Evolutionary conservation across 352 stramenopile species (phyloP).

Genomic region (Phytopythium montanum): DNA sequence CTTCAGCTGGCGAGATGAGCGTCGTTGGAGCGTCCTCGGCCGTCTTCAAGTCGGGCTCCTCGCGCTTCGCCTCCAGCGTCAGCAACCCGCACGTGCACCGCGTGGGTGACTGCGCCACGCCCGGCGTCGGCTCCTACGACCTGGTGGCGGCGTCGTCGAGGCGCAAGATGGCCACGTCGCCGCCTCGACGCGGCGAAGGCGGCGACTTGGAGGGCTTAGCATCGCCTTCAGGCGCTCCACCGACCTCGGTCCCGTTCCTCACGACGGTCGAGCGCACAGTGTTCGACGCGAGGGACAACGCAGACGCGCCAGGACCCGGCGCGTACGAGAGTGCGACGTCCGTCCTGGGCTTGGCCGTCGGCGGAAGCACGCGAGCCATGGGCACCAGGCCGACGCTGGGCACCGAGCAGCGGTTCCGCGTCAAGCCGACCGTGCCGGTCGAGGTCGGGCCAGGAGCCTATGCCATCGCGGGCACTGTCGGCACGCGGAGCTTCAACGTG

Average conservation of each 20-base stretch:
- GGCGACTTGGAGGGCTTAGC: background rate
- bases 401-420: conserved; percentile 45
- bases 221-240: background rate
- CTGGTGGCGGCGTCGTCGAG: conserved; percentile 4
- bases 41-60: conserved; percentile 57
- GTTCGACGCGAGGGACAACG: conserved; percentile 35
- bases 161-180: background rate
- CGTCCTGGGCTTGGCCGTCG: conserved; percentile 5
- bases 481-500: conserved; percentile 66
- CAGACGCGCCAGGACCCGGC: conserved; percentile 45
- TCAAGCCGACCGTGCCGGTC: conserved; percentile 43
- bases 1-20: background rate
- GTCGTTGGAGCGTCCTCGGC: conserved; percentile 17
- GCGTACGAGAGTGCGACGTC: conserved; percentile 27
- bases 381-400: conserved; percentile 40
- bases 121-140: conserved; percentile 56
- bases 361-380: conserved; percentile 26
- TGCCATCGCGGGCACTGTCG: conserved; percentile 47
- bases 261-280: conserved; percentile 39
- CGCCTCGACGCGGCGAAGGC: background rate
- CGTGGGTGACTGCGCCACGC: conserved; percentile 34
- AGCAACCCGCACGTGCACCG: conserved; percentile 42
- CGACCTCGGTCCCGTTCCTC: conserved; percentile 29
- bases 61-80: conserved; percentile 29
- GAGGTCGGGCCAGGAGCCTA: conserved; percentile 50